A percentile compares a stretch with the other conserved stretches of the same genome.
Conservation (phyloP, 495 filamentous ascomycete species). For the Tuber aestivum region DNA sequence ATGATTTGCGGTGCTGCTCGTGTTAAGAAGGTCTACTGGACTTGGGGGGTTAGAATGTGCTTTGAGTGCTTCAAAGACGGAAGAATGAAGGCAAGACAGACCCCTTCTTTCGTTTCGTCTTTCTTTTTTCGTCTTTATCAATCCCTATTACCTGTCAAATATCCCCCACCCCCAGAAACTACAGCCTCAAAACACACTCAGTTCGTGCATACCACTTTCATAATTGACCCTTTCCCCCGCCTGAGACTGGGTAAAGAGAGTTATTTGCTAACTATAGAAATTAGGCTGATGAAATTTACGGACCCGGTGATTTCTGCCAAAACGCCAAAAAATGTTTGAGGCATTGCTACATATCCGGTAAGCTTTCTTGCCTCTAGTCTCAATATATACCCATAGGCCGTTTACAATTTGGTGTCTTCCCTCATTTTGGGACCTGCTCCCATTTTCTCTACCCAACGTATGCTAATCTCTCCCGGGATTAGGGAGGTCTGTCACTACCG, state of each 20-base stretch:
- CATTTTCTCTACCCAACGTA: slow-evolving; percentile 25
- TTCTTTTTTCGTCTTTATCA: neutral
- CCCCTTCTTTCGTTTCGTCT: neutral
- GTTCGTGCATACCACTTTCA: neutral
- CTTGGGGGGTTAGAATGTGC: slow-evolving; percentile 34
- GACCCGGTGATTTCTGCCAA: slow-evolving; percentile 28
- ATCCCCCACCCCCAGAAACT: neutral
- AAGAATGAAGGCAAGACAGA: slow-evolving; percentile 30
- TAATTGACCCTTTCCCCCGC: neutral
- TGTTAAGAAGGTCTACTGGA: slow-evolving; percentile 36
- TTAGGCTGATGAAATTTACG: slow-evolving; percentile 29
- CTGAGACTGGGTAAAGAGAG: neutral
- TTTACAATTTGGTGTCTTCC: slow-evolving; percentile 1
- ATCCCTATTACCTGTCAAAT: neutral
- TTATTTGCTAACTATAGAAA: slow-evolving; percentile 10
- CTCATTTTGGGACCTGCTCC: slow-evolving; percentile 23
- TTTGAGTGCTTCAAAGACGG: slow-evolving; percentile 29
- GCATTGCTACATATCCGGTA: slow-evolving; percentile 37
- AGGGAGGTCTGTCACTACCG: slow-evolving; percentile 2
- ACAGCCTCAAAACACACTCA: neutral
- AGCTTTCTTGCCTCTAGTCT: neutral
- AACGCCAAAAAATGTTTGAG: slow-evolving; percentile 28
- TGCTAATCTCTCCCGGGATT: neutral
- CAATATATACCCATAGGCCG: slow-evolving; percentile 7
- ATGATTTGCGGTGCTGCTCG: slow-evolving; percentile 29